Conservation (phyloP, 2,329 filamentous ascomycete genomes). For the Aspergillus phoenicis region DNA sequence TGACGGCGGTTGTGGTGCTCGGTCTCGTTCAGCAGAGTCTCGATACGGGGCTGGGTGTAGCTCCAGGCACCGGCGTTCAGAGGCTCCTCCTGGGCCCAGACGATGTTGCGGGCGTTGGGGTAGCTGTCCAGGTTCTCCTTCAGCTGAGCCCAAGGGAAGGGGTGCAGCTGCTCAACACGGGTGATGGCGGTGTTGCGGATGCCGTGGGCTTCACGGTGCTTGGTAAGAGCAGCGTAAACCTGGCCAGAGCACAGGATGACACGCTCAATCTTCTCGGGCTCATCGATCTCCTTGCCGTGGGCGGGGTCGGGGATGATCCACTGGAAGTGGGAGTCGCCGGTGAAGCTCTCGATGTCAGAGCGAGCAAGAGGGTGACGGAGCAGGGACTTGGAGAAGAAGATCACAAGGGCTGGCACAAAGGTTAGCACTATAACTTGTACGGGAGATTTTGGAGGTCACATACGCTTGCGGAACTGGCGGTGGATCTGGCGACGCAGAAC, state of each 20-base stretch:
- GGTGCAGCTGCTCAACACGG: conserved; percentile 95
- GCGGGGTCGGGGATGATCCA: conserved; percentile 94
- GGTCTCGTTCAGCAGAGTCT: conserved; percentile 93
- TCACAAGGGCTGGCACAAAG: conserved; percentile 69
- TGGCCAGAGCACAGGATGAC: conserved; percentile 94
- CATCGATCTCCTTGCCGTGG: conserved; percentile 74
- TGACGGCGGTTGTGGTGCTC: conserved; percentile 89
- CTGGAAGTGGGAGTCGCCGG: conserved; percentile 86
- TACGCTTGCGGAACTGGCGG: conserved; percentile 98
- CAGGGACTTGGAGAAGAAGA: conserved; percentile 98
- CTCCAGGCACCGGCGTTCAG: conserved; percentile 96
- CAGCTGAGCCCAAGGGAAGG: conserved; percentile 97
- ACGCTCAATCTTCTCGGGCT: conserved; percentile 84
- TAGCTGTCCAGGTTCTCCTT: conserved; percentile 96
- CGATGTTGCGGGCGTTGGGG: conserved; percentile 95
- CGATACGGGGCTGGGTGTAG: conserved; percentile 94
- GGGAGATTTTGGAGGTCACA: conserved; percentile 44
- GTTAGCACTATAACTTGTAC: conserved; percentile 19
- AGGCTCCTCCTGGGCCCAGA: conserved; percentile 97
- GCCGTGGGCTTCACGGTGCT: conserved; percentile 84
- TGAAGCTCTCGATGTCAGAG: conserved; percentile 88
- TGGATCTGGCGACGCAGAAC: conserved; percentile 96
- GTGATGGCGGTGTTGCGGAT: conserved; percentile 92
- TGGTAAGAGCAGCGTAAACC: conserved; percentile 86
- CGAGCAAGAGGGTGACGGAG: conserved; percentile 92